phyloP scores from a whole-genome alignment of 345 rosid genomes.

The Heritiera littoralis region DNA sequence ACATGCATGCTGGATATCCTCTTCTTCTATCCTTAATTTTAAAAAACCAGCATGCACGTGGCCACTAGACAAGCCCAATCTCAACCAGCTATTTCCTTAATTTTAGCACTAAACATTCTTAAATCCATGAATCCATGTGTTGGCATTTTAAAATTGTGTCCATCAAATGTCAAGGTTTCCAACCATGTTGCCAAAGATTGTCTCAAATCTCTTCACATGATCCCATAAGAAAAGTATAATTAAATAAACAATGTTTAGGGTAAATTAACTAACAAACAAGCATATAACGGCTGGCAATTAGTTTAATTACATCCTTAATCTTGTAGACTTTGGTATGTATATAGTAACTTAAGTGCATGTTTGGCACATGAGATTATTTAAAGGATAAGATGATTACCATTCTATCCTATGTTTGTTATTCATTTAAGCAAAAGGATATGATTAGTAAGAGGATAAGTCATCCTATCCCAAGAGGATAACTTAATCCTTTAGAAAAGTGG shows the following conservation, averaged over 20 bases:
- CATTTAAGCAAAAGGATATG: too few species aligned
- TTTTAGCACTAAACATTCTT: not conserved
- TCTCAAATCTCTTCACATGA: slow-evolving; percentile 21
- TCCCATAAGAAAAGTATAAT: slow-evolving; percentile 15
- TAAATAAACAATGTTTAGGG: not conserved
- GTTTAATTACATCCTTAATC: not conserved
- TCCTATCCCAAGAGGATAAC: too few species aligned
- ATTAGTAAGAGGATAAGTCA: too few species aligned
- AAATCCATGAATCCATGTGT: not conserved
- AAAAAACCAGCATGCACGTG: slow-evolving; percentile 15
- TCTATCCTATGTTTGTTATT: too few species aligned
- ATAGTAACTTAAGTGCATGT: not conserved
- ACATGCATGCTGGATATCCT: slow-evolving; percentile 4
- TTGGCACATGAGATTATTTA: too few species aligned
- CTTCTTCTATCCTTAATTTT: not conserved
- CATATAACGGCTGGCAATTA: not conserved
- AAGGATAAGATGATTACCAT: too few species aligned
- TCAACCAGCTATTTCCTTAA: not conserved
- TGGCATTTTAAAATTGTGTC: not conserved
- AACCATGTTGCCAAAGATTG: slow-evolving; percentile 9
- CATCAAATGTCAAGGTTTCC: slow-evolving; percentile 1
- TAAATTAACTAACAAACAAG: not conserved
- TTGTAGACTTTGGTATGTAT: not conserved
- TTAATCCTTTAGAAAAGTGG: too few species aligned
- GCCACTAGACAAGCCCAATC: slow-evolving; percentile 13